These are phyloP conservation scores for Gracilariopsis chorda DNA, from an alignment of 23 red algal genomes.

Conservation along the genomic window DNA sequence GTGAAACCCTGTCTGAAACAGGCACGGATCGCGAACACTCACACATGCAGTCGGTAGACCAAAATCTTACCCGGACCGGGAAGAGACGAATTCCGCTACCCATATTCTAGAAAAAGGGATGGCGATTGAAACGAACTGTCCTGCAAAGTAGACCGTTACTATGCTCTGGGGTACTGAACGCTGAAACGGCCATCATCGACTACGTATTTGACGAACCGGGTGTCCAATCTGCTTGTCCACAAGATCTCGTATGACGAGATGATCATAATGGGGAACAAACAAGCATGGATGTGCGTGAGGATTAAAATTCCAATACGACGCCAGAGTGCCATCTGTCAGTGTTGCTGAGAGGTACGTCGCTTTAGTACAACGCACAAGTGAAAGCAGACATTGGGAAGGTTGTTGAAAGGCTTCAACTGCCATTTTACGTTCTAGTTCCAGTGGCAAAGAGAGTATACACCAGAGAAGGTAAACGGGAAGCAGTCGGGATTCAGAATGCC, in stretches of 20 bases:
- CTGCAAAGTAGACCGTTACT: neutral
- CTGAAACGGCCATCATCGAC: conserved; percentile 30
- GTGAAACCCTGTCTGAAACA: neutral
- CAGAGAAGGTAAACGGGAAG: conserved; percentile 21
- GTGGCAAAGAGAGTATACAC: conserved; percentile 23
- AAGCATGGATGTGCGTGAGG: neutral
- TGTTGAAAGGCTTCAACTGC: conserved; percentile 30
- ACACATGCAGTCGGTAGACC: too few relatives aligned
- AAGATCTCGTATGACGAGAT: neutral
- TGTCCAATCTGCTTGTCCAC: neutral
- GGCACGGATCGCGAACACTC: too few relatives aligned
- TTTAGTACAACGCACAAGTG: conserved; percentile 39
- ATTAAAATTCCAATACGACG: neutral
- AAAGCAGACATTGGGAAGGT: conserved; percentile 51
- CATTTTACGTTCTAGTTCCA: conserved; percentile 38
- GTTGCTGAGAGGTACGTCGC: conserved; percentile 1
- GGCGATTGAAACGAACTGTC: neutral
- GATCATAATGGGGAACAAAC: neutral
- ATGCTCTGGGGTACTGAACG: conserved; percentile 25
- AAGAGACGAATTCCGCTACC: too few relatives aligned
- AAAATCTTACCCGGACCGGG: too few relatives aligned
- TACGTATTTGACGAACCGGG: conserved; percentile 72
- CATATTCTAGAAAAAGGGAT: too few relatives aligned
- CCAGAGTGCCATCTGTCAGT: conserved; percentile 45
- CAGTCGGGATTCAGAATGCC: conserved; percentile 40